Conservation (phyloP, 352 stramenopile species). For the Pythium phragmitis region DNA sequence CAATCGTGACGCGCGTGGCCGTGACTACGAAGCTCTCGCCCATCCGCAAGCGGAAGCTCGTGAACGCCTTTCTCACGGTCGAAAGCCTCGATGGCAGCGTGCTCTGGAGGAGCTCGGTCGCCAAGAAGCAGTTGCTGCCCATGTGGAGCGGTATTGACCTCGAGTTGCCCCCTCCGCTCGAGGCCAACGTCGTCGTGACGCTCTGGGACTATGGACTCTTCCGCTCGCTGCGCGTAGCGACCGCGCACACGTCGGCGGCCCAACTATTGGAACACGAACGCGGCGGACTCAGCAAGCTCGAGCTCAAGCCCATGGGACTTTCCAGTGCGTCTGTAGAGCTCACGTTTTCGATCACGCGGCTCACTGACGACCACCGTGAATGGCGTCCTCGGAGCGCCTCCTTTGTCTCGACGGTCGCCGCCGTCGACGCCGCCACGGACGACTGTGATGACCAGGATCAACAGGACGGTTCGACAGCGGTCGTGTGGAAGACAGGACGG, state of each 20-base stretch:
- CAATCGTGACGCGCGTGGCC: slow-evolving; percentile 19
- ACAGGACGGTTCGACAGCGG: background rate
- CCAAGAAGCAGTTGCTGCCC: slow-evolving; percentile 20
- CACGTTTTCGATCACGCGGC: slow-evolving; percentile 18
- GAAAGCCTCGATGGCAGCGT: slow-evolving; percentile 11
- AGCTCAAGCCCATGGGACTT: slow-evolving; percentile 39
- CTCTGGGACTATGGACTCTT: slow-evolving; percentile 71
- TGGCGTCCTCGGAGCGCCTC: slow-evolving; percentile 17
- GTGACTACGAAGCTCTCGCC: slow-evolving; percentile 22
- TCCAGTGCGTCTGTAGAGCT: slow-evolving; percentile 36
- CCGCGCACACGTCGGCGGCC: slow-evolving; percentile 38
- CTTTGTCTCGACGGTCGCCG: slow-evolving; percentile 13
- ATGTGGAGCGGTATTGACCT: slow-evolving; percentile 27
- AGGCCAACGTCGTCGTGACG: slow-evolving; percentile 38
- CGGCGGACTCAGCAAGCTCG: slow-evolving; percentile 41
- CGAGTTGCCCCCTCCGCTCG: slow-evolving; percentile 35
- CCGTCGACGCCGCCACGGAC: slow-evolving; percentile 16
- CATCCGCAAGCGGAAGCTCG: slow-evolving; percentile 31
- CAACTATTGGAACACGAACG: slow-evolving; percentile 42
- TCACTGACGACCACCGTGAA: slow-evolving; percentile 1
- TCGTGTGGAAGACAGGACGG: slow-evolving; percentile 3
- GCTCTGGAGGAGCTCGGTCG: slow-evolving; percentile 27
- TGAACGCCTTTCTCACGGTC: slow-evolving; percentile 31
- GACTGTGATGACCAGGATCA: slow-evolving; percentile 6
- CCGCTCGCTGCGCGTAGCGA: slow-evolving; percentile 56